Evolutionary conservation across 1,284 basidiomycete species (phyloP).

Genomic region (Trichosporon inkin): DNA sequence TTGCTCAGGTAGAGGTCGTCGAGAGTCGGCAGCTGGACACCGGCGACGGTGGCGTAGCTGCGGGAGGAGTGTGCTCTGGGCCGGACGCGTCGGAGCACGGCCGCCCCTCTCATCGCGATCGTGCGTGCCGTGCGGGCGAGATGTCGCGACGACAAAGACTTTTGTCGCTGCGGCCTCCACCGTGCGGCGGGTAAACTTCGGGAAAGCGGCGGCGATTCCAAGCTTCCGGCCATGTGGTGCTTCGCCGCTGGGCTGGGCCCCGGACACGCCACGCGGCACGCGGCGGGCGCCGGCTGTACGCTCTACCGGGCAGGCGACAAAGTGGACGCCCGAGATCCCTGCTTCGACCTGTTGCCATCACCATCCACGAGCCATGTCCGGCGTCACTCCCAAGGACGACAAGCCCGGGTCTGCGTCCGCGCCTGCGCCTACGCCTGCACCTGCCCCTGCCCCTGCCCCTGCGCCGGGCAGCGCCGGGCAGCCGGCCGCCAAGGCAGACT

Average conservation of each 20-base stretch:
- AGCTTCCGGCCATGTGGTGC: background rate
- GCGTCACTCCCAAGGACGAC: background rate
- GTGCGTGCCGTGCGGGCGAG: background rate
- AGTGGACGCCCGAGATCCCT: background rate
- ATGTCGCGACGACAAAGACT: background rate
- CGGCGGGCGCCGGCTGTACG: no score
- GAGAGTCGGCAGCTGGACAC: slow-evolving; percentile 23
- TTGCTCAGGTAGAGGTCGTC: slow-evolving; percentile 42
- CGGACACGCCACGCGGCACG: background rate
- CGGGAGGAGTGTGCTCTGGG: background rate
- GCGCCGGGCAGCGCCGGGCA: no score
- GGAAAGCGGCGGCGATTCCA: background rate
- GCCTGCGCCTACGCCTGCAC: background rate
- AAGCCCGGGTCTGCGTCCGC: background rate
- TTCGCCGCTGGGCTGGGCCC: background rate
- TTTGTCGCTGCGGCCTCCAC: background rate
- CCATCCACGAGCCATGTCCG: slow-evolving; percentile 5
- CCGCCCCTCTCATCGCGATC: background rate
- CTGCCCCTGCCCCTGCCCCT: no score
- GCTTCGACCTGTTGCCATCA: slow-evolving; percentile 1
- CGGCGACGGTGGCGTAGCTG: slow-evolving; percentile 4
- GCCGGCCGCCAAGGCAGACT: background rate
- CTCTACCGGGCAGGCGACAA: background rate
- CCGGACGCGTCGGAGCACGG: background rate
- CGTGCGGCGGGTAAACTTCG: background rate